Base-by-base conservation (phyloP, 768 basidiomycete species). In the Tricholoma hemisulphureum region DNA sequence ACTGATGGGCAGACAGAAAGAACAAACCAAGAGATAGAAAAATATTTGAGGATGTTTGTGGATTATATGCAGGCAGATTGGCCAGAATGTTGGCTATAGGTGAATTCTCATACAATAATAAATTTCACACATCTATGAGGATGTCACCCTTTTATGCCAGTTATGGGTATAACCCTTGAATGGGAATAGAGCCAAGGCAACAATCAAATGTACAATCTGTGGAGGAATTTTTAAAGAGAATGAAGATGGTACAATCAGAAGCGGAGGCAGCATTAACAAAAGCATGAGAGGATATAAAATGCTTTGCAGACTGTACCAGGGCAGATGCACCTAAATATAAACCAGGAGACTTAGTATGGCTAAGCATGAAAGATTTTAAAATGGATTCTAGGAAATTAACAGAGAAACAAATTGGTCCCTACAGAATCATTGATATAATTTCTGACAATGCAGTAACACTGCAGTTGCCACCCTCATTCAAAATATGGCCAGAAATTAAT, bases 91-190 rank as follows among this genome's bases (percentile, higher is more conserved):
- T 74, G 1, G 57, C 68, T 20, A 58, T 63, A n/a, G 67, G 69
- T 3, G 70, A 74, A 53, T 74, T 72, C 46, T 60, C n/a, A n/a
- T n/a, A n/a, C n/a, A n/a, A n/a, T n/a, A 67, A 7, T 70, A 69
- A 66, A 18, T 32, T 61, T 8, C 58, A 64, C 32, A 39, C 65
- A 10, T 58, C 70, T 13, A 72, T 65, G 24, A 59, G 63, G 3
- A 41, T 63, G 11, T 61, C 70, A 7, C 71, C 68, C 1, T 71
- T 72, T 59, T 70, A 55, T 13, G n/a, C n/a, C n/a, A n/a, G n/a
- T n/a, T n/a, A n/a, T n/a, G n/a, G n/a, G n/a, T n/a, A n/a, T n/a
- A n/a, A n/a, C n/a, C n/a, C n/a, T n/a, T n/a, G n/a, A n/a, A n/a
- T n/a, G n/a, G n/a, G n/a, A n/a, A n/a, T n/a, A n/a, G n/a, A n/a